Evolutionary conservation across 352 stramenopile genomes (phyloP).

Genomic region (Globisporangium heterothallicum): DNA sequence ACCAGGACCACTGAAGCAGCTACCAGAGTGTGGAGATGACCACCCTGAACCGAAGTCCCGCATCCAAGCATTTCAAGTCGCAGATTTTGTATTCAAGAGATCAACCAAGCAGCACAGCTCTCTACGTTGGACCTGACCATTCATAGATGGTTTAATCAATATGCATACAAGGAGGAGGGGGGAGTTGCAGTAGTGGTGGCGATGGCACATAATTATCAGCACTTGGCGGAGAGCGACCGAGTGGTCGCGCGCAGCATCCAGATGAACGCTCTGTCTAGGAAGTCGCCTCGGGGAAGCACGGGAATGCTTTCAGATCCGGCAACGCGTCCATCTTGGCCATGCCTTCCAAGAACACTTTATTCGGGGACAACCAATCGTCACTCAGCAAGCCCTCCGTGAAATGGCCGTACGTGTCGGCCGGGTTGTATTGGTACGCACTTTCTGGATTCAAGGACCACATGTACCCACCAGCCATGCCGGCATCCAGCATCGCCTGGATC

Average conservation of each 20-base stretch:
- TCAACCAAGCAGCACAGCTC: no score
- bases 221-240: background rate
- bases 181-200: no score
- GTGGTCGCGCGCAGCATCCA: no score
- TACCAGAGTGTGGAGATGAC: no score
- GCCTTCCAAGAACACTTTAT: conserved; percentile 52
- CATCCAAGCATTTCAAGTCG: no score
- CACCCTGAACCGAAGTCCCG: no score
- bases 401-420: conserved; percentile 44
- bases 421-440: conserved; percentile 74
- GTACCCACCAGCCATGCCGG: conserved; percentile 55
- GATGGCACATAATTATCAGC: conserved; percentile 1
- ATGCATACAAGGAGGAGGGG: no score
- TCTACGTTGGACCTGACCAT: no score
- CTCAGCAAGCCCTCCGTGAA: conserved; percentile 64
- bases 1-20: no score
- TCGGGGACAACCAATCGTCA: conserved; percentile 67
- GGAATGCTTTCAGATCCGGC: conserved; percentile 58
- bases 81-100: no score
- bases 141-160: no score
- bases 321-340: conserved; percentile 48
- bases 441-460: conserved; percentile 80
- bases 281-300: conserved; percentile 34
- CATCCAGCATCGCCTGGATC: conserved; percentile 52
- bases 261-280: no score